A percentile compares a stretch with the other conserved stretches of the same genome.
These are phyloP conservation scores for Claviceps spartinae DNA, from an alignment of 2,329 filamentous ascomycete species.

Conservation along the genomic window DNA sequence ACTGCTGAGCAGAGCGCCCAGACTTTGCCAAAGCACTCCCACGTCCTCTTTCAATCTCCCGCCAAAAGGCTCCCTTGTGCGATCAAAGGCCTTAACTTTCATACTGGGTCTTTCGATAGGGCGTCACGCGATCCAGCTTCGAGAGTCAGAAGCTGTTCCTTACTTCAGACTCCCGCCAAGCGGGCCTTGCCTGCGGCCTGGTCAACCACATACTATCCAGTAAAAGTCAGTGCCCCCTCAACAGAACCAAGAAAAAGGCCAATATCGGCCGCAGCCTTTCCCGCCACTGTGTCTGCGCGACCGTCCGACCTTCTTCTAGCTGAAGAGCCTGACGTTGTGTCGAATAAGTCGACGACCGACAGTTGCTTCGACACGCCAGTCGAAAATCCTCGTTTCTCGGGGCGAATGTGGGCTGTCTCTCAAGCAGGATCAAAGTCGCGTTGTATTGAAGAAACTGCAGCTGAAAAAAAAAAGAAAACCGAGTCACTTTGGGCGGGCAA, in stretches of 20 bases:
- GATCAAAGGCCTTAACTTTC: slow-evolving; percentile 23
- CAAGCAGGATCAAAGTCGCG: slow-evolving; percentile 28
- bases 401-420: slow-evolving; percentile 31
- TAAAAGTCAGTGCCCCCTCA: slow-evolving; percentile 9
- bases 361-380: slow-evolving; percentile 22
- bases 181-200: slow-evolving; percentile 23
- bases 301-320: slow-evolving; percentile 25
- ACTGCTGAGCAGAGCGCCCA: slow-evolving; percentile 8
- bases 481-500: neutral
- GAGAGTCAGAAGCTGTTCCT: slow-evolving; percentile 26
- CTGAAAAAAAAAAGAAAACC: neutral
- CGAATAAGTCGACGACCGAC: slow-evolving; percentile 12
- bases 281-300: slow-evolving; percentile 11
- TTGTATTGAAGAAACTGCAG: slow-evolving; percentile 17
- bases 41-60: slow-evolving; percentile 31
- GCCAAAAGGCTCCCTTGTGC: slow-evolving; percentile 36
- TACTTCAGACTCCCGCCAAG: slow-evolving; percentile 41
- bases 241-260: slow-evolving; percentile 22
- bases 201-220: slow-evolving; percentile 17
- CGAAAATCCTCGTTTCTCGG: slow-evolving; percentile 27
- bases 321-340: slow-evolving; percentile 16
- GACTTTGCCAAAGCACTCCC: slow-evolving; percentile 23
- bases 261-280: slow-evolving; percentile 20
- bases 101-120: slow-evolving; percentile 10
- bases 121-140: slow-evolving; percentile 22